Percentiles rank a stretch among this genome's conserved stretches.
Conservation (phyloP, 306 rosid genomes). For the Casuarina equisetifolia region DNA sequence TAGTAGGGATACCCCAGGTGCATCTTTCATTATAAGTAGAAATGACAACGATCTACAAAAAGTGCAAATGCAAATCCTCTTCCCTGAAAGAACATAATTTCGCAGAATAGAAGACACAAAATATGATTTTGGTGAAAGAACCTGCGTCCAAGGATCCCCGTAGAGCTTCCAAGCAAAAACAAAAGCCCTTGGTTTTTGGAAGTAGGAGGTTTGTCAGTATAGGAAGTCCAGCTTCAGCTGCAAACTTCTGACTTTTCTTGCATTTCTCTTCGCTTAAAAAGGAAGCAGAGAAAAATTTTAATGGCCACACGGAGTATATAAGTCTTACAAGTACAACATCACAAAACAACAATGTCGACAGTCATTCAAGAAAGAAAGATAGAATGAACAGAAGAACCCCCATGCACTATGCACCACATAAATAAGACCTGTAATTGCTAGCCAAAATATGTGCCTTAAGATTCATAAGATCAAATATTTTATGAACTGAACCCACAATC, state of each 20-base stretch:
- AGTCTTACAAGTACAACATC: not conserved
- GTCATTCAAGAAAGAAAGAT: not conserved
- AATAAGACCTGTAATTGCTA: not conserved
- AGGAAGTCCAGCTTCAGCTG: constrained; percentile 74
- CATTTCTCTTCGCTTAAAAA: constrained; percentile 71
- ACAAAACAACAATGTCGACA: not conserved
- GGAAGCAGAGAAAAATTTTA: constrained; percentile 25
- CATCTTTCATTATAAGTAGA: not conserved
- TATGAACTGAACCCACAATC: constrained; percentile 1
- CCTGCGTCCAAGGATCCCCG: constrained; percentile 86
- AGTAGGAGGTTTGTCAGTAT: constrained; percentile 73
- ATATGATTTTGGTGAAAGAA: constrained; percentile 25
- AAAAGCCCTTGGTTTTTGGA: constrained; percentile 90
- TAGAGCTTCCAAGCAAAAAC: constrained; percentile 75
- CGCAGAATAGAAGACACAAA: constrained; percentile 1
- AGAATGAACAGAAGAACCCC: not conserved
- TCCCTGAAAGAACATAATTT: not conserved
- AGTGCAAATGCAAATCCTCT: not conserved
- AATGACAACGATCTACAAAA: not conserved
- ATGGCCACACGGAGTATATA: constrained; percentile 3
- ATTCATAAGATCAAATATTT: constrained; percentile 15
- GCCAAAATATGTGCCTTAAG: constrained; percentile 21
- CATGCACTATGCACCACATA: not conserved
- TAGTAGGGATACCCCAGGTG: not conserved
- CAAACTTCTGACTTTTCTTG: constrained; percentile 58